These are phyloP conservation scores for Rhynchospora tenuis DNA, from an alignment of 176 grass and related monocot genomes.

Conservation along the genomic window DNA sequence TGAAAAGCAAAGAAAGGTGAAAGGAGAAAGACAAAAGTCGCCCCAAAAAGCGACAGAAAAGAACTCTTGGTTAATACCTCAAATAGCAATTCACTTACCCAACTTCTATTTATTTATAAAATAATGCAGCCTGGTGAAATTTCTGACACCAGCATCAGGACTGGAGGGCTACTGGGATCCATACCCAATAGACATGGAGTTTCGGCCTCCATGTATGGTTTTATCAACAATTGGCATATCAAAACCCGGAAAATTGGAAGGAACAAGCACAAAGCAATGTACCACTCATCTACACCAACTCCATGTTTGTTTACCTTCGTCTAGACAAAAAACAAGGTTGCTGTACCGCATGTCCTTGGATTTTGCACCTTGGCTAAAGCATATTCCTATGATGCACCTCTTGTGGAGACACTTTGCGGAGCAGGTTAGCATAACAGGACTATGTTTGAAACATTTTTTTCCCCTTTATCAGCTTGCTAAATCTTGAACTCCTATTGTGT, in stretches of 20 bases:
- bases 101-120: background rate
- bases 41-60: background rate
- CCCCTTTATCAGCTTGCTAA: background rate
- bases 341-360: slow-evolving; percentile 87
- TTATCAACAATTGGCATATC: slow-evolving; percentile 93
- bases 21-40: no score
- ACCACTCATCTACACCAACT: slow-evolving; percentile 90
- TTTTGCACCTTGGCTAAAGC: slow-evolving; percentile 94
- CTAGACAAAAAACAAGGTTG: slow-evolving; percentile 86
- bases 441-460: background rate
- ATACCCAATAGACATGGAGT: slow-evolving; percentile 98
- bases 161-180: slow-evolving; percentile 96
- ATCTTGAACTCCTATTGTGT: background rate
- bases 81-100: background rate
- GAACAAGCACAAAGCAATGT: slow-evolving; percentile 67
- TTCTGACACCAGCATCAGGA: slow-evolving; percentile 84
- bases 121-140: slow-evolving; percentile 71
- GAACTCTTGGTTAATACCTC: background rate
- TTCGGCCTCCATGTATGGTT: slow-evolving; percentile 88
- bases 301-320: slow-evolving; percentile 86
- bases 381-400: slow-evolving; percentile 67
- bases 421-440: slow-evolving; percentile 39
- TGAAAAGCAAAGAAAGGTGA: background rate
- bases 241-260: slow-evolving; percentile 87
- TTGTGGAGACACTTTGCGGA: slow-evolving; percentile 92